Evolutionary conservation across 495 filamentous ascomycete genomes (phyloP), one percentile per base, ranked within the genome.

Genomic region (Penicillium paxilli): DNA sequence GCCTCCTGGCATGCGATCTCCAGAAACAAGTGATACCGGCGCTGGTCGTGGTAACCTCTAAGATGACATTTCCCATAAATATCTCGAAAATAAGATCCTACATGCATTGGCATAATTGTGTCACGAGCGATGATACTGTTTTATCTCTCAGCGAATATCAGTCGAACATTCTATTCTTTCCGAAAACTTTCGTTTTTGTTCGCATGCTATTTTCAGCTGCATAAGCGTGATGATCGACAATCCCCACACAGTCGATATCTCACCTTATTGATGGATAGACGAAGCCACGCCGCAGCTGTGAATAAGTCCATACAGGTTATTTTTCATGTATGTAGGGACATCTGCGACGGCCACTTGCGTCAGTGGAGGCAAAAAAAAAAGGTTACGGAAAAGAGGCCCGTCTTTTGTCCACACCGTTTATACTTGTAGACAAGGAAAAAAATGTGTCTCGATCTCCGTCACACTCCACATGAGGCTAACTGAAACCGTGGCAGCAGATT

Each of bases 1-100:
- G 44, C 75, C 75, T 26, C 73, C 75, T 45, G 65, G 66, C 14
- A 78, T 78, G 73, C 62, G 70, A 47, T 16, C 57, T n/a, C 57
- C 49, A 51, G 30, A 45, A 24, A 38, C 55, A 8, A 50, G 59
- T 40, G 55, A 58, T 11, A 20, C 55, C 17, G 51, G 55, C 16
- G 44, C 58, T 46, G 68, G 66, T 21, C 66, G 68, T 44, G 71
- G 71, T 17, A 74, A 68, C 28, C 65, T 74, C 37, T 75, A 47
- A 69, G 32, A 42, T 28, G 17, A 28, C 35, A 16, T 16, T 10
- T 46, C 9, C 2, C 12, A 23, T 23, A 20, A 23, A n/a, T n/a
- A n/a, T n/a, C n/a, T n/a, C n/a, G n/a, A n/a, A n/a, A 22, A 44
- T 25, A 21, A 22, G 21, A 42, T 42, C 12, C 21, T 20, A 38